These are phyloP conservation scores for Penicillium turbatum DNA, from an alignment of 495 filamentous ascomycete genomes.

Conservation along the genomic window DNA sequence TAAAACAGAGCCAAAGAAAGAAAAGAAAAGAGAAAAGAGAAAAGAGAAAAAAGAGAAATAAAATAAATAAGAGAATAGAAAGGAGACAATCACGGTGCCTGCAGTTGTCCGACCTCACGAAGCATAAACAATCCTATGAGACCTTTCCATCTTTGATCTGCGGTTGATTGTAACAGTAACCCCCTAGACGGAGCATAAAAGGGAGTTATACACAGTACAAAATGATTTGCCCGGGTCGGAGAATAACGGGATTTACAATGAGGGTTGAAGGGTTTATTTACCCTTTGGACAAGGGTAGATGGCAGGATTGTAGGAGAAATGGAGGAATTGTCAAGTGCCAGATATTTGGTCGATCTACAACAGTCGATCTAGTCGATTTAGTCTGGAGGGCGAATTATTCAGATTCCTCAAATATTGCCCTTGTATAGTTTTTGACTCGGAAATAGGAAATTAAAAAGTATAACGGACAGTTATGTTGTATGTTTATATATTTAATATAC, in stretches of 20 bases:
- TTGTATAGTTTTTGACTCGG: neutral
- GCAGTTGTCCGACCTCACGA: conserved; percentile 19
- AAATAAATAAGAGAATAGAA: neutral
- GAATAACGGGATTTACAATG: conserved; percentile 17
- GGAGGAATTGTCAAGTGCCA: neutral
- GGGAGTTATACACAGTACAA: conserved; percentile 15
- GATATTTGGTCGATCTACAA: neutral
- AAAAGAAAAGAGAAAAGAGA: neutral
- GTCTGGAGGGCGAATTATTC: neutral
- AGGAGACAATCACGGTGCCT: conserved; percentile 7
- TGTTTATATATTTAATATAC: too few species aligned
- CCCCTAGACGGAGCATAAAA: conserved; percentile 28
- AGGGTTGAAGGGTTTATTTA: neutral
- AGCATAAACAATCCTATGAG: conserved; percentile 15
- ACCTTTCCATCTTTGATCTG: conserved; percentile 14
- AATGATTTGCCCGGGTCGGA: conserved; percentile 12
- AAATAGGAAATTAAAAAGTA: neutral
- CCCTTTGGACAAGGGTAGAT: too few species aligned
- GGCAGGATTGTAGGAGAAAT: too few species aligned
- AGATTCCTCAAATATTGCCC: too few species aligned
- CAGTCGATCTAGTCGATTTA: neutral
- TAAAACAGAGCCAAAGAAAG: too few species aligned
- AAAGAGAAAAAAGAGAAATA: neutral
- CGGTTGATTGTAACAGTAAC: conserved; percentile 27
- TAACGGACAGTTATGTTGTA: too few species aligned